phyloP scores from a whole-genome alignment of 345 rosid species.

The Tarenaya hassleriana region DNA sequence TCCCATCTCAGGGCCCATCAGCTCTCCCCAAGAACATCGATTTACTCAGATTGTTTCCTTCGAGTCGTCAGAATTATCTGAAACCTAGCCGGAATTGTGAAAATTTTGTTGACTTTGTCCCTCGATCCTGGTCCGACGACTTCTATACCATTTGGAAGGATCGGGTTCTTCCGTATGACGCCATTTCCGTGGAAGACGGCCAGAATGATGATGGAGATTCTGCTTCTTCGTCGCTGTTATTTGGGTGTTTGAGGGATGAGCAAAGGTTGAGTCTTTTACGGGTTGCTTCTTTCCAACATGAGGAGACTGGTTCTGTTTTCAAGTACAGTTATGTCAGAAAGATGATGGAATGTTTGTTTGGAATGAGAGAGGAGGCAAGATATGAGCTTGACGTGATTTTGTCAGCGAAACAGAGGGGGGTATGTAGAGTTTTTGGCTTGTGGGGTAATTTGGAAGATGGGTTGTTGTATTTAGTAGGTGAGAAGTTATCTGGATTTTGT shows the following conservation, averaged over 20 bases:
- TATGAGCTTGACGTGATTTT: slow-evolving; percentile 42
- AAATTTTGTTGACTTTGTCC: slow-evolving; percentile 31
- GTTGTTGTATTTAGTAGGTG: slow-evolving; percentile 53
- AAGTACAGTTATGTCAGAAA: slow-evolving; percentile 42
- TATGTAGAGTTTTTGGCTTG: slow-evolving; percentile 55
- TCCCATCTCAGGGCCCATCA: slow-evolving; percentile 62
- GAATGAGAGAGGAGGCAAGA: slow-evolving; percentile 39
- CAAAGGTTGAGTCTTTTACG: slow-evolving; percentile 43
- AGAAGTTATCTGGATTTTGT: slow-evolving; percentile 30
- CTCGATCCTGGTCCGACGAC: slow-evolving; percentile 59
- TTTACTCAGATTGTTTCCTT: slow-evolving; percentile 47
- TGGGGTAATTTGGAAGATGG: slow-evolving; percentile 65
- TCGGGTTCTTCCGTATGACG: slow-evolving; percentile 43
- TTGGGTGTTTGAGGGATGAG: slow-evolving; percentile 21
- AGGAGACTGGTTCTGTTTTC: slow-evolving; percentile 34
- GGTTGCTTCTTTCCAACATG: slow-evolving; percentile 34
- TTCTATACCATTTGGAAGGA: slow-evolving; percentile 56
- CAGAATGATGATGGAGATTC: slow-evolving; percentile 14
- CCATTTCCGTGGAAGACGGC: slow-evolving; percentile 24
- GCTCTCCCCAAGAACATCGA: slow-evolving; percentile 83
- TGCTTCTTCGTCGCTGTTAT: slow-evolving; percentile 15
- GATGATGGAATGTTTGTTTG: slow-evolving; percentile 50
- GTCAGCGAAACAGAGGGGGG: slow-evolving; percentile 26
- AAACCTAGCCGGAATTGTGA: slow-evolving; percentile 14
- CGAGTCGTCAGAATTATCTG: slow-evolving; percentile 12